Evolutionary conservation across 2,329 filamentous ascomycete genomes (phyloP), one percentile per base, ranked within the genome.

Genomic region (Fragosphaeria purpurea): DNA sequence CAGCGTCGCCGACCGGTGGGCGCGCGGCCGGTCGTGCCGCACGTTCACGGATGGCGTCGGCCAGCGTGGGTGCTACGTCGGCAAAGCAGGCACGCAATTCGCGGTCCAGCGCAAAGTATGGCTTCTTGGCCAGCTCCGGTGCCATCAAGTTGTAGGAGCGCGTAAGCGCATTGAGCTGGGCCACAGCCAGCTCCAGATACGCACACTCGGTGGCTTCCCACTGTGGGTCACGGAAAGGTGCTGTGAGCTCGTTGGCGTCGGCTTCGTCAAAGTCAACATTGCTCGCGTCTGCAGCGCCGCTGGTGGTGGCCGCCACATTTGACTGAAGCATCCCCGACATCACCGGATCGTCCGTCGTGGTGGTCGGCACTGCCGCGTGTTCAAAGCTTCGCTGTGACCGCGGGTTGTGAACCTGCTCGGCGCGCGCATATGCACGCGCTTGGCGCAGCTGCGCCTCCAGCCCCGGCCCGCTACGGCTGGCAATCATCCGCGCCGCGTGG

Each of bases 91-190:
- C 74, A 34, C 75, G 76, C 12, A 97, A 74, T 67, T 98, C 93
- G 46, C 91, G 80, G 43, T 89, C 80, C 7, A 97, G 78, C 2
- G 76, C 83, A 62, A 88, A 89, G 65, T 97, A 97, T 0, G 91
- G 88, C 65, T 95, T 95, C 68, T 93, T 94, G 3, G 91, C 90
- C 2, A 95, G 75, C 50, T 88, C 84, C 0, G 93, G 93, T 0
- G 93, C 91, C 82, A 95, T 91, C 4, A 97, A 78, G 60, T 97
- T 97, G 71, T 98, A 98, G 11, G 86, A 86, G 32, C 93, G 80
- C 7, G 88, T 85, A 46, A 94, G 74, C 34, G 70, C 67, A 66
- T 97, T 97, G 50, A 97, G 79, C 51, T 87, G 81, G 44, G 78
- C 76, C 56, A 98, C 77, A 5, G 87, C 80, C 5, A 93, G 75